Base-by-base conservation (phyloP, 768 basidiomycete genomes). In the Mycena sanguinolenta region DNA sequence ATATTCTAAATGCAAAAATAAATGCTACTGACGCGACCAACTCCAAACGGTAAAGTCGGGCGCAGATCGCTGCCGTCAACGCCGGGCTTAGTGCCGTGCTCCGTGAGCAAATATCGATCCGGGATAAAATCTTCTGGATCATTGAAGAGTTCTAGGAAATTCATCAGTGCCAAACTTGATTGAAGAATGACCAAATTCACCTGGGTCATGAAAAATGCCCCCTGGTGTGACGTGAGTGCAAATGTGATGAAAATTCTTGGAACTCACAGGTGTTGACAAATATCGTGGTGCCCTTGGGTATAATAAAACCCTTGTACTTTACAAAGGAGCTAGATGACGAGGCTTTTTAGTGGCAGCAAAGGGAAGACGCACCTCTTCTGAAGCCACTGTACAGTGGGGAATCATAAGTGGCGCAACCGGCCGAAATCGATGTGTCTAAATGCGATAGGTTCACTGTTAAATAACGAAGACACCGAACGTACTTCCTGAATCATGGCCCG, bases 401-500 rank as follows among this genome's bases (percentile, higher is more conserved):
- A 66, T 17, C 21, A 58, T 0, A 0, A 70, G 53, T 0, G 69
- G 69, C 1, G 53, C 27, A 0, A 65, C 44, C 1, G 69, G 69
- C 8, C 69, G 63, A 53, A 66, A 70, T 17, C 69, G 52, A 66
- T 70, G 69, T 5, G 52, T 58, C 69, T 70, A 25, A 25, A 28
- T 59, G 17, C 5, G 23, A 5, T 34, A 10, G 10, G 23, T 58
- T 3, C 25, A 14, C 27, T 10, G 32, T 28, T 7, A 38, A 38
- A 19, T 28, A 21, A n/a, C 49, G 49, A 50, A 50, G 50, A n/a
- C 21, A 19, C 6, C 21, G 17, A 59, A 67, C 59, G 3, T 49
- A 77, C 73, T 61, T 79, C 78, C 42, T 67, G 39, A 60, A 73
- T 70, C 25, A 76, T 38, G 1, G 76, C 79, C 7, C 76, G 69